Conservation (phyloP, 805 yeast species). For the Brettanomyces naardenensis region DNA sequence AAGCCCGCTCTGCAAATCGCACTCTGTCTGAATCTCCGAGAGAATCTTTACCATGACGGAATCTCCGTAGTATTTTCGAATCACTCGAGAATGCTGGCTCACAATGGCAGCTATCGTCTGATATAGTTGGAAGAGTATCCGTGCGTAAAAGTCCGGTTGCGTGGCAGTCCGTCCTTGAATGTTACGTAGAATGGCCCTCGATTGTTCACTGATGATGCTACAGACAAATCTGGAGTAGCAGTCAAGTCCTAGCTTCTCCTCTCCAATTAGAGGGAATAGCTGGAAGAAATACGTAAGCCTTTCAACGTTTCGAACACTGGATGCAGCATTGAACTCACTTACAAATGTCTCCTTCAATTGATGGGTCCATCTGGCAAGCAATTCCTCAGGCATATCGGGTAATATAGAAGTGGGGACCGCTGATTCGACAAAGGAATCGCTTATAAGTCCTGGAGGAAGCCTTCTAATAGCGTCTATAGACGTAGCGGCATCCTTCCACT, state of each 20-base stretch:
- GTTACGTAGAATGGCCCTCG: slow-evolving; percentile 54
- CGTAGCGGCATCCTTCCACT: slow-evolving; percentile 75
- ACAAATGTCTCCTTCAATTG: slow-evolving; percentile 51
- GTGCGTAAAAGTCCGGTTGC: slow-evolving; percentile 47
- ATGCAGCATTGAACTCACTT: slow-evolving; percentile 62
- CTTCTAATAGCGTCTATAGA: slow-evolving; percentile 46
- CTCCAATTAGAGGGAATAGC: slow-evolving; percentile 78
- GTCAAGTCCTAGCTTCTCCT: slow-evolving; percentile 61
- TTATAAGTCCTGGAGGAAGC: slow-evolving; percentile 45
- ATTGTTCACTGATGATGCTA: slow-evolving; percentile 71
- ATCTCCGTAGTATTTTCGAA: slow-evolving; percentile 64
- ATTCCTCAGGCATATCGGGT: slow-evolving; percentile 65
- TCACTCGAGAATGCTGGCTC: slow-evolving; percentile 78
- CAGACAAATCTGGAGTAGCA: slow-evolving; percentile 85
- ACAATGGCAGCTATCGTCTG: slow-evolving; percentile 81
- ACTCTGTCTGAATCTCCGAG: slow-evolving; percentile 71
- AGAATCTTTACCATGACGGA: slow-evolving; percentile 58
- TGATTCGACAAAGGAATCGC: slow-evolving; percentile 65
- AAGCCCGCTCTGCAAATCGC: slow-evolving; percentile 88
- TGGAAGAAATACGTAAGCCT: slow-evolving; percentile 73
- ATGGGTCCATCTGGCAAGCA: slow-evolving; percentile 51
- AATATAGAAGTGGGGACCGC: slow-evolving; percentile 83
- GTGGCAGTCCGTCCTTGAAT: slow-evolving; percentile 28
- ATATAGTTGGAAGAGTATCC: slow-evolving; percentile 58
- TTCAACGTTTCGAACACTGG: slow-evolving; percentile 55